Conservation (phyloP, 108 stramenopile species). For the Nitzschia inconspicua region DNA sequence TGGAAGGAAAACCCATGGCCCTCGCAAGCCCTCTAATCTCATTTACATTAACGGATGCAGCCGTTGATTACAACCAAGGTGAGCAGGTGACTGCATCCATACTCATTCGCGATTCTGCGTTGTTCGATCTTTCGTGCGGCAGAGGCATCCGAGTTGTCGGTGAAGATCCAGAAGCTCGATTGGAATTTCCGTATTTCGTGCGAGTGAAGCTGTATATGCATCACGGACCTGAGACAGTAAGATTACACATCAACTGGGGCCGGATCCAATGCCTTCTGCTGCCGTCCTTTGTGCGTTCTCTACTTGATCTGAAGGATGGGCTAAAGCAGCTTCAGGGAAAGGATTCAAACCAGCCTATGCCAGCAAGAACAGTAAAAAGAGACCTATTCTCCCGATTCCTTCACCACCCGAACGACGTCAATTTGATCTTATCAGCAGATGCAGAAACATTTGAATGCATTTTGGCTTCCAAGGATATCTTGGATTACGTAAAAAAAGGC, state of each 20-base stretch:
- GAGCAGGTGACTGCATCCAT: constrained; percentile 16
- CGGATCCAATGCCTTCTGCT: constrained; percentile 35
- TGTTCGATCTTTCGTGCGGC: constrained; percentile 32
- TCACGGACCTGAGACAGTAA: constrained; percentile 7
- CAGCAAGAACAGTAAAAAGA: background rate
- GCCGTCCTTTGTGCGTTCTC: constrained; percentile 33
- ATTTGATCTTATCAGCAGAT: constrained; percentile 19
- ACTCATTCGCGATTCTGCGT: constrained; percentile 17
- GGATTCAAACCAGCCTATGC: background rate
- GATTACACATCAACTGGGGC: constrained; percentile 35
- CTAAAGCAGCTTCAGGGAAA: constrained; percentile 3
- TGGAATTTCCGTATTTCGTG: constrained; percentile 21
- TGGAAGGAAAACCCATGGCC: constrained; percentile 23
- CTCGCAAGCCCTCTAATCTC: constrained; percentile 27
- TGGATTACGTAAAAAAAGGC: constrained; percentile 18
- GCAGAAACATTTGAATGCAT: constrained; percentile 42
- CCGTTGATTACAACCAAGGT: constrained; percentile 11
- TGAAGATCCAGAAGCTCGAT: constrained; percentile 5
- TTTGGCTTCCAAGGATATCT: constrained; percentile 34
- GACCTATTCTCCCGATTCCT: constrained; percentile 7
- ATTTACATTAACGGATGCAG: constrained; percentile 18
- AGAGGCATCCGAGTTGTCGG: constrained; percentile 41
- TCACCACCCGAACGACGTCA: constrained; percentile 15
- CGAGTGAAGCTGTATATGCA: constrained; percentile 17
- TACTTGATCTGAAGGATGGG: constrained; percentile 17